A percentile compares a stretch with the other conserved stretches of the same genome.
Evolutionary conservation across 331 rosid genomes (phyloP).

Genomic region (Dryas integrifolia): DNA sequence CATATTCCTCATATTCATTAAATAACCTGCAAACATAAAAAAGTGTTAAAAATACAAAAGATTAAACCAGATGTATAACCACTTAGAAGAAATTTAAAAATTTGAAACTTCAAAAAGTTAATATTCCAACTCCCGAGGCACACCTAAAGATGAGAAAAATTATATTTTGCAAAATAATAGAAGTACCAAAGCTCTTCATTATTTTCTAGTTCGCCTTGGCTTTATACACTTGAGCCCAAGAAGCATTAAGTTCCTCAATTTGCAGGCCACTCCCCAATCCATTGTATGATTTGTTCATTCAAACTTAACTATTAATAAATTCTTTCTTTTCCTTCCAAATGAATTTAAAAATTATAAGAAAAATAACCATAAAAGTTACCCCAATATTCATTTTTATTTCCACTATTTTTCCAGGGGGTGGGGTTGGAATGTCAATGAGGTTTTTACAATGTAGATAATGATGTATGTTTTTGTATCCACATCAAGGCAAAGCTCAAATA

Average conservation of each 20-base stretch:
- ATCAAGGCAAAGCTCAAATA: background rate
- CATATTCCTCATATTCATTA: slow-evolving; percentile 72
- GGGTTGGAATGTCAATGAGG: background rate
- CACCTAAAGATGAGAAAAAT: background rate
- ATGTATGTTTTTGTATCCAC: background rate
- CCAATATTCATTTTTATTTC: background rate
- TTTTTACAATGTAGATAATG: background rate
- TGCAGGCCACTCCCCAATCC: background rate
- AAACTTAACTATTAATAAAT: background rate
- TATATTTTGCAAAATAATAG: background rate
- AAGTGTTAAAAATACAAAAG: background rate
- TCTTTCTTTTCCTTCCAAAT: background rate
- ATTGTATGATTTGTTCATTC: background rate
- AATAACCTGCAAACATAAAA: slow-evolving; percentile 54
- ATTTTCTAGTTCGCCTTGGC: background rate
- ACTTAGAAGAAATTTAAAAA: background rate
- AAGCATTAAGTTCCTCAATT: background rate
- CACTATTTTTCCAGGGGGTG: background rate
- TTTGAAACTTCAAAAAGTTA: background rate
- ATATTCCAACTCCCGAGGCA: background rate
- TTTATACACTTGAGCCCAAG: background rate
- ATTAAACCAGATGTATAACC: background rate
- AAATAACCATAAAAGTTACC: too few species aligned
- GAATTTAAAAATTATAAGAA: too few species aligned
- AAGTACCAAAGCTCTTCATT: background rate